Evolutionary conservation across 106 monocot genomes (phyloP).

Genomic region (Dendrobium nobile): DNA sequence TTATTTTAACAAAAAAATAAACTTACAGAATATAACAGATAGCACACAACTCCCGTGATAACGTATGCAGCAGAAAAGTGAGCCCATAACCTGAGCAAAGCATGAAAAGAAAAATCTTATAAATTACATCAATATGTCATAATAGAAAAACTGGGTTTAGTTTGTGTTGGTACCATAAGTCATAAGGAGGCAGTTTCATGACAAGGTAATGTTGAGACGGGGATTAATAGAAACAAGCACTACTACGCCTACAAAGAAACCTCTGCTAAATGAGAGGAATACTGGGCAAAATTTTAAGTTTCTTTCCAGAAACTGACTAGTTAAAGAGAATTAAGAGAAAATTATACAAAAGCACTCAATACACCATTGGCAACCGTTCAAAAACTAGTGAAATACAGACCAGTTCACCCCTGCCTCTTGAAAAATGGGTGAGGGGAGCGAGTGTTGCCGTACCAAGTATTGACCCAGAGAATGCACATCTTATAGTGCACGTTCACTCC

Average conservation of each 20-base stretch:
- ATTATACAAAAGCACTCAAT: not conserved
- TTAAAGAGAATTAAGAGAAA: not conserved
- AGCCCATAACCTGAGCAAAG: slow-evolving; percentile 83
- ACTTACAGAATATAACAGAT: slow-evolving; percentile 87
- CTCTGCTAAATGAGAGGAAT: not conserved
- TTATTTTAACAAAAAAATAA: not conserved
- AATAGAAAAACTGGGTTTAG: not conserved
- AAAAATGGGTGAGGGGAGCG: not conserved
- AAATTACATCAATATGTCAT: slow-evolving; percentile 1
- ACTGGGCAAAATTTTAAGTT: not conserved
- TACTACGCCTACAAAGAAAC: not conserved
- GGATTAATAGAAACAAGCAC: not conserved
- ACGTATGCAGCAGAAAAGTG: slow-evolving; percentile 94
- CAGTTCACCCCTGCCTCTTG: not conserved
- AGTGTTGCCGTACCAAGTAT: not conserved
- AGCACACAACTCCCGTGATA: slow-evolving; percentile 77
- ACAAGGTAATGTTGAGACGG: not conserved
- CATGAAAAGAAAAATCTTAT: not conserved
- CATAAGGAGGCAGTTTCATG: not conserved
- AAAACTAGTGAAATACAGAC: not conserved
- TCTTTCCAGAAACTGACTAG: not conserved
- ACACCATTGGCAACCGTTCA: not conserved
- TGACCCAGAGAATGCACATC: not conserved
- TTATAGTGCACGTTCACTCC: not conserved
- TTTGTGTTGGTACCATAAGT: not conserved